Base-by-base conservation (phyloP, 2,329 filamentous ascomycete genomes). In the Ceratocystis harringtonii region DNA sequence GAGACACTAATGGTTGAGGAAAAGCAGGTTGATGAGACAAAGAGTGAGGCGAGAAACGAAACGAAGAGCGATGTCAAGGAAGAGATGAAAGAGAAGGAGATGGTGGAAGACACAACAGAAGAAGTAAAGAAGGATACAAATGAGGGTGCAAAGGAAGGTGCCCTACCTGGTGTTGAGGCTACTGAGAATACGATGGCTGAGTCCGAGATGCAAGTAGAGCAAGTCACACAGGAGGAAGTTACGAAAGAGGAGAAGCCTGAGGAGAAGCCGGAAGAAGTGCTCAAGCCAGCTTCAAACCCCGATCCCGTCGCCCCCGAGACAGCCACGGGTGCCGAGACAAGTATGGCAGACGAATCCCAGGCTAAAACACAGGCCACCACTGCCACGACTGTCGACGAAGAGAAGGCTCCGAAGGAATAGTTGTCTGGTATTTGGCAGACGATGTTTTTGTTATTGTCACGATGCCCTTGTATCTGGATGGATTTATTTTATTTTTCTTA, bases 121-220 rank as follows among this genome's bases (percentile, higher is more conserved):
- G 64, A 70, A 52, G 32, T 69, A 58, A 70, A 70, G 50, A 63
- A 44, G 22, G 25, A n/a, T 25, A 63, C 28, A 25, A 22, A 6
- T 10, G 43, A 28, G 7, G 22, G 52, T 7, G 44, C 68, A 32
- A 65, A 71, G 55, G 30, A 70, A 58, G 71, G 70, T 52, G 55
- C 62, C 60, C n/a, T 19, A 12, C 61, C 68, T 1, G 48, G 25
- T 1, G 62, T 43, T 22, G 71, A 71, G 10, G 68, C 70, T 0
- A 58, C 68, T 1, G 71, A 71, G 30, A 70, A 71, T 15, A 66
- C n/a, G n/a, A 52, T n/a, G n/a, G 48, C 5, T 25, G 48, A 19
- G 6, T 25, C 48, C 5, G 22, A 25, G n/a, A 52, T 52, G 12
- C 36, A 12, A 41, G 36, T 41, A 41, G 36, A 41, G 36, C 36